phyloP scores from a whole-genome alignment of 768 basidiomycete genomes.

The Lactarius pseudohatsudake region DNA sequence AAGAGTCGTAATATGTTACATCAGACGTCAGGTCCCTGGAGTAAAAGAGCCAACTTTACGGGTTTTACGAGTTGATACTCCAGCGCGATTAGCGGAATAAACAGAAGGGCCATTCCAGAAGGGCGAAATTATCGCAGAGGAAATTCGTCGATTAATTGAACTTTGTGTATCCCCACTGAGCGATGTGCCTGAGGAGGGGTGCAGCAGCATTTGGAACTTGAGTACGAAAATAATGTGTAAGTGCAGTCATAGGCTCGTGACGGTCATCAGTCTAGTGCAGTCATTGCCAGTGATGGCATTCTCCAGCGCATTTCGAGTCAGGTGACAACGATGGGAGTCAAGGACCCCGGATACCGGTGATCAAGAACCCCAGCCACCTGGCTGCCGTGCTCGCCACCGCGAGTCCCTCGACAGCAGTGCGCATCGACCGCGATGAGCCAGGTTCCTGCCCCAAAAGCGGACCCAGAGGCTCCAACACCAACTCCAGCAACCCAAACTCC shows the following conservation, averaged over 20 bases:
- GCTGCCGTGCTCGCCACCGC: background rate
- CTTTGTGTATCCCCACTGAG: background rate
- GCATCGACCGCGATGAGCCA: conserved; percentile 20
- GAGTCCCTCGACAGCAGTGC: background rate
- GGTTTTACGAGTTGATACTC: background rate
- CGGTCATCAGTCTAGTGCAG: too few species aligned
- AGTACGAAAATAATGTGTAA: background rate
- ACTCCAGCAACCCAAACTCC: conserved; percentile 20
- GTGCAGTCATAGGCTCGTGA: too few species aligned
- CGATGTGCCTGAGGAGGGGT: background rate
- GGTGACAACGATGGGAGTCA: background rate
- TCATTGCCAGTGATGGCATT: too few species aligned
- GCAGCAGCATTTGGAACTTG: background rate
- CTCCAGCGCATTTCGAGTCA: too few species aligned
- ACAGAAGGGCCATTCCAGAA: background rate
- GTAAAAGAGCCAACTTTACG: background rate
- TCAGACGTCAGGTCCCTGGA: background rate
- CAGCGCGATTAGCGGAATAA: background rate
- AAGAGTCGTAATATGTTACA: background rate
- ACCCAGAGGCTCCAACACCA: conserved; percentile 20
- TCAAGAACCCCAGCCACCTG: background rate
- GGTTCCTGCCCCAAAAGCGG: conserved; percentile 19
- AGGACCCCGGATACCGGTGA: background rate
- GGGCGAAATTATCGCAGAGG: background rate
- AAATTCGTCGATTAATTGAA: background rate